Conservation (phyloP, 2,329 filamentous ascomycete genomes). For the Ascocoryne sarcoides region DNA sequence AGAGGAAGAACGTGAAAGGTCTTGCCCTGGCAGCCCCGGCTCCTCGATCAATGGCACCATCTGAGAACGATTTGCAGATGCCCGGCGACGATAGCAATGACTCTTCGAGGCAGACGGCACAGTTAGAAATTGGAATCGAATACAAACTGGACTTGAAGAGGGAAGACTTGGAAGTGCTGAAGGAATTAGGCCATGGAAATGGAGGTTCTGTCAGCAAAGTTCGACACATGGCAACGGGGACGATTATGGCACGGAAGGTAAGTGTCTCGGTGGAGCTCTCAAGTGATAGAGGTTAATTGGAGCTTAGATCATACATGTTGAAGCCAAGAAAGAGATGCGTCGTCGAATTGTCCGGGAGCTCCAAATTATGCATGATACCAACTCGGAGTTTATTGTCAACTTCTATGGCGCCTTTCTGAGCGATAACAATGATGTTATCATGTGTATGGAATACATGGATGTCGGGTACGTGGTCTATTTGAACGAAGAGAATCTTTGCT, state of each 20-base stretch:
- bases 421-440: conserved; percentile 92
- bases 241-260: conserved; percentile 97
- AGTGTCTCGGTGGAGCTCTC: no score
- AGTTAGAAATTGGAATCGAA: conserved; percentile 92
- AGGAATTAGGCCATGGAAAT: conserved; percentile 92
- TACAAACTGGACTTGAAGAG: conserved; percentile 88
- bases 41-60: conserved; percentile 62
- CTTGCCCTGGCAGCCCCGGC: conserved; percentile 76
- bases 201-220: conserved; percentile 98
- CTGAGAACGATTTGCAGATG: conserved; percentile 59
- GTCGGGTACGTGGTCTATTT: conserved; percentile 64
- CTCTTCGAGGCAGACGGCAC: conserved; percentile 49
- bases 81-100: conserved; percentile 52
- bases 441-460: conserved; percentile 99
- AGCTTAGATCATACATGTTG: conserved; percentile 87
- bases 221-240: conserved; percentile 86
- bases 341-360: conserved; percentile 96
- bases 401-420: conserved; percentile 98
- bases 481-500: neutral
- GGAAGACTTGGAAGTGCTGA: conserved; percentile 86
- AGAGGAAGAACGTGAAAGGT: conserved; percentile 98
- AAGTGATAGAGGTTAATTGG: no score
- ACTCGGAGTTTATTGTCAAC: conserved; percentile 92
- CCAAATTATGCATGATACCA: conserved; percentile 97
- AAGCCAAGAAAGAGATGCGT: conserved; percentile 93